Percentiles rank a stretch among this genome's conserved stretches.
Evolutionary conservation across 441 rosid genomes (phyloP).

Genomic region (Gossypium schwendimanii): DNA sequence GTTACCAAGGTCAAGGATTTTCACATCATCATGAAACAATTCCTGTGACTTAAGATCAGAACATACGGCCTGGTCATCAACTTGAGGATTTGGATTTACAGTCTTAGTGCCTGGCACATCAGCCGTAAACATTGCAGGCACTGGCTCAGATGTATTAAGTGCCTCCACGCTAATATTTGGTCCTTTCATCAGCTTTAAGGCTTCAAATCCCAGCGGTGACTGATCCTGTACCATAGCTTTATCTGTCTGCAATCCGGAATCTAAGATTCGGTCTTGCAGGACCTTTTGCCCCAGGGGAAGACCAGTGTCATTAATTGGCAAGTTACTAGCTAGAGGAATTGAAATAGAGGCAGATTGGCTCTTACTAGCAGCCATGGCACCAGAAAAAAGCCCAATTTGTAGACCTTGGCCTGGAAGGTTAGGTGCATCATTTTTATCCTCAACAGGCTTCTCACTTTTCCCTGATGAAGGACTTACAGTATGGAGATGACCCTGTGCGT

Average conservation of each 20-base stretch:
- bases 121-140: slow-evolving; percentile 25
- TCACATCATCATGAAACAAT: slow-evolving; percentile 4
- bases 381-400: slow-evolving; percentile 19
- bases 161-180: slow-evolving; percentile 13
- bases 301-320: slow-evolving; percentile 19
- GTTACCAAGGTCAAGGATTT: slow-evolving; percentile 11
- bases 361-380: slow-evolving; percentile 15
- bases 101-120: slow-evolving; percentile 24
- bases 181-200: slow-evolving; percentile 15
- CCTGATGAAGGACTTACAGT: slow-evolving; percentile 19
- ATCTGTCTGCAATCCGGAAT: slow-evolving; percentile 22
- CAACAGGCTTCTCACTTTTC: slow-evolving; percentile 30
- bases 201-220: slow-evolving; percentile 18
- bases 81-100: slow-evolving; percentile 21
- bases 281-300: slow-evolving; percentile 19
- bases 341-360: slow-evolving; percentile 26
- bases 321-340: slow-evolving; percentile 21
- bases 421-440: slow-evolving; percentile 20
- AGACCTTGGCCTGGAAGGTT: slow-evolving; percentile 21
- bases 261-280: slow-evolving; percentile 20
- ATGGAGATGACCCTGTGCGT: slow-evolving; percentile 16
- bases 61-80: slow-evolving; percentile 22
- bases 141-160: slow-evolving; percentile 25
- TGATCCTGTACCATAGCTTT: slow-evolving; percentile 18
- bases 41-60: slow-evolving; percentile 21